phyloP scores from a whole-genome alignment of 108 stramenopile species.

The Hondaea fermentalgiana region DNA sequence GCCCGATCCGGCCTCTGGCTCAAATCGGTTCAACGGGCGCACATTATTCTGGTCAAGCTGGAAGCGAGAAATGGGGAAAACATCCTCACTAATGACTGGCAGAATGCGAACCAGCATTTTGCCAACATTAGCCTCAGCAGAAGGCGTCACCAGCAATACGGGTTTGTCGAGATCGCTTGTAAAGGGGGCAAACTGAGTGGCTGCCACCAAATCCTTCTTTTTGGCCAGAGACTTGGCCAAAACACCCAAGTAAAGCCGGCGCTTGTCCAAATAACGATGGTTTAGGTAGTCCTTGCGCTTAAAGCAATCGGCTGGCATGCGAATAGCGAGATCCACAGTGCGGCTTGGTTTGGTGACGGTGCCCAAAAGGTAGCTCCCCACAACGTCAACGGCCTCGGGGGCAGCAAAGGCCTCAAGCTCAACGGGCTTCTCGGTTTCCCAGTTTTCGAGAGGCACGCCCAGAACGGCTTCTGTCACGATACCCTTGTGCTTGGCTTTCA shows the following conservation, averaged over 20 bases:
- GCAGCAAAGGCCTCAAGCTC: not conserved
- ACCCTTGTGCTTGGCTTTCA: not conserved
- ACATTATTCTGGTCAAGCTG: not conserved
- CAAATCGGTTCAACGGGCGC: not conserved
- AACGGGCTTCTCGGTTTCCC: not conserved
- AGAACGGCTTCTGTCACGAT: not conserved
- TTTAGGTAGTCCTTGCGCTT: not conserved
- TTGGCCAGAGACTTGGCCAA: not conserved
- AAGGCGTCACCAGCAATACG: not conserved
- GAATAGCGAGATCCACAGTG: not conserved
- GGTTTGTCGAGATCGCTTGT: not conserved
- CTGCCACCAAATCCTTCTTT: not conserved
- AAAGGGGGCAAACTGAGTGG: not conserved
- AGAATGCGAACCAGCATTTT: not conserved
- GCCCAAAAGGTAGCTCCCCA: not conserved
- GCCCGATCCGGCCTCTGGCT: not conserved
- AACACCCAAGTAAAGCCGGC: not conserved
- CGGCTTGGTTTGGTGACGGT: not conserved
- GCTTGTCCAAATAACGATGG: conserved; percentile 2
- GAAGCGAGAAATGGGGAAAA: not conserved
- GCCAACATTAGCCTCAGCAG: not conserved
- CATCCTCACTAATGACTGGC: not conserved
- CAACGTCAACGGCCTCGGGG: not conserved
- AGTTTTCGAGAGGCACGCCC: not conserved
- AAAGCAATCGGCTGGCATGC: not conserved